A percentile compares a stretch with the other conserved stretches of the same genome.
These are phyloP conservation scores for Trichosanthes truncata DNA, from an alignment of 306 rosid genomes.

Conservation along the genomic window DNA sequence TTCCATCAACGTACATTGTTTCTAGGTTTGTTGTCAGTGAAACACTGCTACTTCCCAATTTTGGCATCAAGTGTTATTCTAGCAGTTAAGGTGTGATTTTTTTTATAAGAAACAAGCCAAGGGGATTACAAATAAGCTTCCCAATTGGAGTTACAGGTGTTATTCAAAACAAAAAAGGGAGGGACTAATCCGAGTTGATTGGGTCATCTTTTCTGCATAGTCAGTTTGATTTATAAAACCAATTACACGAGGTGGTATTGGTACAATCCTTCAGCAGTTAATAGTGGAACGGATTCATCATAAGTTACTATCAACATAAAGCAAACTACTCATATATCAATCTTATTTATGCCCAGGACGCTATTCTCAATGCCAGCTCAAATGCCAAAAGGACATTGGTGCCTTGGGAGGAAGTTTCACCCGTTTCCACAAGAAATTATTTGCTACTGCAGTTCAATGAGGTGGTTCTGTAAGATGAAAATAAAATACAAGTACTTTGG, in stretches of 20 bases:
- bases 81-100: not conserved
- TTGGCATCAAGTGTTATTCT: not conserved
- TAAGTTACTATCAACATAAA: not conserved
- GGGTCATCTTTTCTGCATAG: not conserved
- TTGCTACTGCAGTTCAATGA: not conserved
- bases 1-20: not conserved
- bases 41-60: not conserved
- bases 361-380: not conserved
- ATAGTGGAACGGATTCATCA: not conserved
- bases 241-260: not conserved
- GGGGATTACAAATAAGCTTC: no score
- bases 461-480: not conserved
- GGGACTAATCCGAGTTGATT: not conserved
- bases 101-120: no score
- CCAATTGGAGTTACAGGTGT: no score
- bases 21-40: not conserved
- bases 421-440: not conserved
- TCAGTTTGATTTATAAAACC: not conserved
- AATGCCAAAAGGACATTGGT: not conserved
- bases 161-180: no score
- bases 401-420: not conserved
- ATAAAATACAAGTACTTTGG: no score
- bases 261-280: not conserved
- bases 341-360: not conserved
- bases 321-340: not conserved